A percentile compares a stretch with the other conserved stretches of the same genome.
Evolutionary conservation across 805 yeast genomes (phyloP).

Genomic region (Kazachstania psychrophila): DNA sequence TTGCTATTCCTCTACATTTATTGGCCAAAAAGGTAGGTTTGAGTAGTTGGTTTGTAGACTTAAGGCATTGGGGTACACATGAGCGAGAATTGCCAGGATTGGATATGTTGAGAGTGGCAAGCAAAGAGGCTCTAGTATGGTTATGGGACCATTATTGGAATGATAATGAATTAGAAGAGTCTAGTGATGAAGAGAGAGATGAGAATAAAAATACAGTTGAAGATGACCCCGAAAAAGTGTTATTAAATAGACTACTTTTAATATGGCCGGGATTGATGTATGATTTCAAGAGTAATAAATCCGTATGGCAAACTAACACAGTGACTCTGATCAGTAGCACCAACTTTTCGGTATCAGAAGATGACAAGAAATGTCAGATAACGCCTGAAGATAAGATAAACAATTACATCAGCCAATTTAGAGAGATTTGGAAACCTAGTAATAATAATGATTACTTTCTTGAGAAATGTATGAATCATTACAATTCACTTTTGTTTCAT

Average conservation of each 20-base stretch:
- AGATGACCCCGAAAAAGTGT: slow-evolving; percentile 2
- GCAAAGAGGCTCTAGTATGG: slow-evolving; percentile 64
- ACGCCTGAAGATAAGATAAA: slow-evolving; percentile 8
- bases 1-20: slow-evolving; percentile 68
- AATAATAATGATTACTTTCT: slow-evolving; percentile 9
- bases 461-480: slow-evolving; percentile 9
- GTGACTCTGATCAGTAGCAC: slow-evolving; percentile 16
- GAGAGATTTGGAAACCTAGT: slow-evolving; percentile 13
- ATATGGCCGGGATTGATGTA: slow-evolving; percentile 5
- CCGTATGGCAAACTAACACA: slow-evolving; percentile 15
- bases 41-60: slow-evolving; percentile 79
- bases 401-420: slow-evolving; percentile 9
- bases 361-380: slow-evolving; percentile 48
- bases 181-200: slow-evolving; percentile 11
- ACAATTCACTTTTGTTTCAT: slow-evolving; percentile 10
- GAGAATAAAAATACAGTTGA: slow-evolving; percentile 3
- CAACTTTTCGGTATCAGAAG: slow-evolving; percentile 36
- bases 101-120: slow-evolving; percentile 53
- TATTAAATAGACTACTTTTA: slow-evolving; percentile 1
- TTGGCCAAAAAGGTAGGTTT: slow-evolving; percentile 61
- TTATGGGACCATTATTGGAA: slow-evolving; percentile 66
- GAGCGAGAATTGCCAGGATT: slow-evolving; percentile 64
- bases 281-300: slow-evolving; percentile 6
- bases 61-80: slow-evolving; percentile 87
- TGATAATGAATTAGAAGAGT: slow-evolving; percentile 21